Evolutionary conservation across 768 basidiomycete species (phyloP).

Genomic region (Cyclocybe aegerita): DNA sequence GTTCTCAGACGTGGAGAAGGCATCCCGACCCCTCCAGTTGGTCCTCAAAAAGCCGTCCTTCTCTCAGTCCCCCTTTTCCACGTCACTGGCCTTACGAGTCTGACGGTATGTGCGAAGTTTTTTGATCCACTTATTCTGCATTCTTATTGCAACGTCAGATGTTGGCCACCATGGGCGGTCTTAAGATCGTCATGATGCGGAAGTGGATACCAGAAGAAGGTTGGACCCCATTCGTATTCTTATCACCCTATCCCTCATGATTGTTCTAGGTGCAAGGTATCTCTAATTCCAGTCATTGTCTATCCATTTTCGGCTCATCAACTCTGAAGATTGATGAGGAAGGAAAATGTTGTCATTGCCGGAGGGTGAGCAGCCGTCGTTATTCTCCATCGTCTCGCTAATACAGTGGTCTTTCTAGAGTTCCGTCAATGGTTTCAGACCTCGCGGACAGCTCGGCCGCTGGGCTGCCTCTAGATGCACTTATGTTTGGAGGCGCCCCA

Average conservation of each 20-base stretch:
- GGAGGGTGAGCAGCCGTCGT: slow-evolving; percentile 42
- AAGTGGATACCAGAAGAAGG: slow-evolving; percentile 63
- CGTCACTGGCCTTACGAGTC: slow-evolving; percentile 57
- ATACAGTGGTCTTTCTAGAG: slow-evolving; percentile 28
- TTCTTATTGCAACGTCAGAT: slow-evolving; percentile 32
- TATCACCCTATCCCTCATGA: slow-evolving; percentile 7
- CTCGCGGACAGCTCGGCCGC: slow-evolving; percentile 47
- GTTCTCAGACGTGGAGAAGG: slow-evolving; percentile 46
- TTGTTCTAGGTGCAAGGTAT: slow-evolving; percentile 18
- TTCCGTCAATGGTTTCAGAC: slow-evolving; percentile 63
- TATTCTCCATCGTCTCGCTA: background rate
- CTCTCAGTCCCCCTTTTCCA: slow-evolving; percentile 68
- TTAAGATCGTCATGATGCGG: slow-evolving; percentile 55
- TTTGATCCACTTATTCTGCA: slow-evolving; percentile 1
- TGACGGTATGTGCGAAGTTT: slow-evolving; percentile 28
- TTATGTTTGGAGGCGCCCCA: slow-evolving; percentile 55
- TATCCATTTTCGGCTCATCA: no score
- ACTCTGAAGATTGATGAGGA: slow-evolving; percentile 41
- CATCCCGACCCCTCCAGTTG: slow-evolving; percentile 31
- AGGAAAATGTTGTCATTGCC: slow-evolving; percentile 51
- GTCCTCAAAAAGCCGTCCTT: slow-evolving; percentile 50
- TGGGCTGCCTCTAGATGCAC: slow-evolving; percentile 42
- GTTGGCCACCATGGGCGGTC: slow-evolving; percentile 50
- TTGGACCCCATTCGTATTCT: slow-evolving; percentile 18
- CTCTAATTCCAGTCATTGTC: background rate